Evolutionary conservation across 2,329 filamentous ascomycete genomes (phyloP), one percentile per base, ranked within the genome.

Genomic region (Colletotrichum graminicola): DNA sequence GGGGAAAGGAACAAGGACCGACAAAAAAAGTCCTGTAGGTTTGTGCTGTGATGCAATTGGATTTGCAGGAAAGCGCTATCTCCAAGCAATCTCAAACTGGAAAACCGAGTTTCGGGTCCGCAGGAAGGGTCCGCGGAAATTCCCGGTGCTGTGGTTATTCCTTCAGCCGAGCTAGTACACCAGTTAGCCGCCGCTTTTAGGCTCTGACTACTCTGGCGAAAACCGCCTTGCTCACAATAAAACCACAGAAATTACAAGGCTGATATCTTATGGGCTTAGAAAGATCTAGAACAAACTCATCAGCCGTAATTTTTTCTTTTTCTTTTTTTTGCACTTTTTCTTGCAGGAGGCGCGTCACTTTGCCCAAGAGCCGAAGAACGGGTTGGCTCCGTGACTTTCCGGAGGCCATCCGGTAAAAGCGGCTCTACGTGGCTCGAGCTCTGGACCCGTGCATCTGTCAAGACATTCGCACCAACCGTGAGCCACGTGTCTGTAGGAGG

Each of bases 41-140:
- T 71, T 72, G 60, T 62, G 60, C 56, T 72, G 69, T 72, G 69
- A 72, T 72, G 69, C 69, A 67, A 73, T 72, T 62, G 71, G 62
- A 34, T 73, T 56, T 70, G 61, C 62, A 52, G 29, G 63, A 73
- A 66, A 71, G 67, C 67, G 61, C 57, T 66, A 71, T 71, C 67
- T 51, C 26, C 64, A 60, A 62, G 51, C 51, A 71, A 67, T 71
- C 69, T 72, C 69, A 47, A 72, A 66, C 55, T 41, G 62, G 62
- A 70, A 71, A 72, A 66, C 67, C 71, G 62, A 62, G 67, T 71
- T 64, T 67, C 67, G 71, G 71, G 63, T 32, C 62, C 67, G 71
- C 71, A 11, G 71, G 71, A 66, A 73, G 29, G 29, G 29, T 29
- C 29, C 29, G 29, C 29, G 29, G 29, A 29, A 29, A 70, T 71